Percentiles rank a stretch among this genome's conserved stretches.
Conservation (phyloP, 2,329 filamentous ascomycete genomes). For the Aspergillus chevalieri region DNA sequence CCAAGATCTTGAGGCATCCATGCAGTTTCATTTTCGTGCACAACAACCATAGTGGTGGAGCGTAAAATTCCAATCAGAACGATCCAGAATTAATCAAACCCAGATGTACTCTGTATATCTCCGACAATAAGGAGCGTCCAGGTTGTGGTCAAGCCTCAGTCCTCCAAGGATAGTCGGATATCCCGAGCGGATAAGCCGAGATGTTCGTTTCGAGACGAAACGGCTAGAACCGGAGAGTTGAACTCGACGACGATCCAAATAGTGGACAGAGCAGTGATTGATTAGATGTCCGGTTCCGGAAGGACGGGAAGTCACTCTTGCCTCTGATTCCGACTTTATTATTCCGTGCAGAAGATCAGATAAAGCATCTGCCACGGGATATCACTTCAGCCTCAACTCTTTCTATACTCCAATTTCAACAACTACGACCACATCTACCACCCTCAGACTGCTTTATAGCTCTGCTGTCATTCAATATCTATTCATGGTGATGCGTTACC, state of each 20-base stretch:
- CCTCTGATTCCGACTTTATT: not conserved
- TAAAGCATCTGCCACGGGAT: no score
- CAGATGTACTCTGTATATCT: no score
- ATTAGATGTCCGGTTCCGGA: not conserved
- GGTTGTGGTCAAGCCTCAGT: no score
- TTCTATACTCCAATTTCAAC: no score
- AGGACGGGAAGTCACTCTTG: no score
- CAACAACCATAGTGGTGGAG: no score
- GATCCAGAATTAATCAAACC: no score
- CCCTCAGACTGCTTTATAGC: not conserved
- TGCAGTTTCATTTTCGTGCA: no score
- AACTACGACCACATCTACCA: no score
- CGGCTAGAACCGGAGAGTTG: not conserved
- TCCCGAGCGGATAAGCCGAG: not conserved
- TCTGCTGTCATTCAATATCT: not conserved
- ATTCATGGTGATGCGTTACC: not conserved
- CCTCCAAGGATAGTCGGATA: not conserved
- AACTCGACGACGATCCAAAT: not conserved
- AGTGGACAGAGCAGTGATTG: not conserved
- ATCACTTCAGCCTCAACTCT: no score
- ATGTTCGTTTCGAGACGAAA: not conserved
- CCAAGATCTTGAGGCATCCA: not conserved
- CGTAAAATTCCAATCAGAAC: no score
- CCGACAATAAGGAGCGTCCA: not conserved
- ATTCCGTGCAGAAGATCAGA: not conserved